Percentiles rank a stretch among this genome's conserved stretches.
Evolutionary conservation across 768 basidiomycete genomes (phyloP).

Genomic region (Kwoniella dendrophila): DNA sequence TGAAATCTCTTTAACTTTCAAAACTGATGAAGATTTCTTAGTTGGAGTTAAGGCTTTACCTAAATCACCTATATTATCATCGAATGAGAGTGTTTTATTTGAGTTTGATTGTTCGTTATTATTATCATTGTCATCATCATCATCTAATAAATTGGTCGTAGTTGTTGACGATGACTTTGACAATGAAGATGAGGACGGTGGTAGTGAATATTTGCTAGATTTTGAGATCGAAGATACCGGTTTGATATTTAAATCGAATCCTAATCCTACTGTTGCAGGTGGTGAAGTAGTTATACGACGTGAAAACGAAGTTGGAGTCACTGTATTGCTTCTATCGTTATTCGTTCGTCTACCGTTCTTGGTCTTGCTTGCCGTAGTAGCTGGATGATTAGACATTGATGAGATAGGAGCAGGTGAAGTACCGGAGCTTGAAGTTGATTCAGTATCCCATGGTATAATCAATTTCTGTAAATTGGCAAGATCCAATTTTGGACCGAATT

Average conservation of each 20-base stretch:
- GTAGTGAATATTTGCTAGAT: too few species aligned
- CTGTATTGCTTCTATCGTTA: slow-evolving; percentile 7
- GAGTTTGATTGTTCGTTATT: neutral
- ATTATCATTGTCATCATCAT: neutral
- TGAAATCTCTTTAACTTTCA: neutral
- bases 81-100: neutral
- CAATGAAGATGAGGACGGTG: neutral
- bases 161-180: neutral
- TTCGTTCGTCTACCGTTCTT: neutral
- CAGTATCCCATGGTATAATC: slow-evolving; percentile 14
- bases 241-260: slow-evolving; percentile 7
- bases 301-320: neutral
- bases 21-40: neutral
- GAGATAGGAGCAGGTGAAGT: neutral
- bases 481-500: slow-evolving; percentile 14
- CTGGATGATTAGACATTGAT: neutral
- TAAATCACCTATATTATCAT: neutral
- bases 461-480: slow-evolving; percentile 16
- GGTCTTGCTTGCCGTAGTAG: neutral
- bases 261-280: slow-evolving; percentile 6
- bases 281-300: neutral
- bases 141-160: neutral
- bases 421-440: neutral
- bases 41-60: neutral
- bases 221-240: neutral